Evolutionary conservation across 768 basidiomycete species (phyloP), one percentile per base, ranked within the genome.

Genomic region (Tulasnella sp.): DNA sequence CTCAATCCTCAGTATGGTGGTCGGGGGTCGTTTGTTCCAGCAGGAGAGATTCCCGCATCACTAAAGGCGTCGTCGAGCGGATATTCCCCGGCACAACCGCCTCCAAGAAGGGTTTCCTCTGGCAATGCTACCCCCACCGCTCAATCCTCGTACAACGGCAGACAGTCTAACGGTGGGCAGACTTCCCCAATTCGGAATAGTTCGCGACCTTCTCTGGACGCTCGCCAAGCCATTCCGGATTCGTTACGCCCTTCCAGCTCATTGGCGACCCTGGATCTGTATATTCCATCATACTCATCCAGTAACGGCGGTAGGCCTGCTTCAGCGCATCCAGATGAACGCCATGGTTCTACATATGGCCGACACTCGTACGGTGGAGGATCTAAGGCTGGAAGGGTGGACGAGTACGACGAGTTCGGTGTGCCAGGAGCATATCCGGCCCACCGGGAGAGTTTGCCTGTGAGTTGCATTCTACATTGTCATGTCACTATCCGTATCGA

Each of bases 1-100:
- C 74, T 69, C 58, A 77, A 76, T 63, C 80, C 77, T 61, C 80
- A 85, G 51, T 91, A 91, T 64, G 85, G 81, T 24, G 89, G 89
- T 0, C 84, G 85, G 7, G 89, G 89, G 51, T 80, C 78, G 30
- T 91, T 91, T 67, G 73, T 81, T 5, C 81, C 88, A 1, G 70
- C 75, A 17, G 78, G 76, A 21, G 74, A 67, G 27, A 60, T 27
- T n/a, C 55, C 52, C 38, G 76, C 63, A 45, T 65, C 56, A 63
- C 68, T 23, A 63, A 67, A 54, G 62, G 68, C 15, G 15, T 38
- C 34, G 7, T 38, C 45, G 27, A 30, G 47, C 10, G 53, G 53
- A 38, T 41, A 55, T 24, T 32, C 53, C 24, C 29, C 53, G 21
- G 24, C 30, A 4, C 13, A n/a, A n/a, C 42, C 38, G 17, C 45